Conservation (phyloP, 2,329 filamentous ascomycete species). For the Cadophora sp. region DNA sequence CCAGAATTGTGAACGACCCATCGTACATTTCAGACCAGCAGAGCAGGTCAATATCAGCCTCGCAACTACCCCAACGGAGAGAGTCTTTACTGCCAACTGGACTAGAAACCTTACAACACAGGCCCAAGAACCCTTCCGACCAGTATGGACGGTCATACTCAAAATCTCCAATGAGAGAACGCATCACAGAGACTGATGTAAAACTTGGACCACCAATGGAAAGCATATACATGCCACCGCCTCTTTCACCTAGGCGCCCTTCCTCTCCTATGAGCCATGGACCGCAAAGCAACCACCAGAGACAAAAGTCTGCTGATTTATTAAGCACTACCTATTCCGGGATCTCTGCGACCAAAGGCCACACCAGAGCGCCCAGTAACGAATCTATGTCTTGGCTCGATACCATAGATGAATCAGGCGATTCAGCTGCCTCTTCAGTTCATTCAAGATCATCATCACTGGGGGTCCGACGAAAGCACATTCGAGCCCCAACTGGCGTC, state of each 20-base stretch:
- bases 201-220: slow-evolving; percentile 60
- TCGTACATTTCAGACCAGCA: slow-evolving; percentile 37
- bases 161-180: slow-evolving; percentile 53
- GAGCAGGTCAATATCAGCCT: slow-evolving; percentile 35
- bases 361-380: slow-evolving; percentile 69
- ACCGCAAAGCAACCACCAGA: slow-evolving; percentile 46
- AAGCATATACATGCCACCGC: slow-evolving; percentile 70
- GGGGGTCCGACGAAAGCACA: slow-evolving; percentile 71
- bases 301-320: slow-evolving; percentile 42
- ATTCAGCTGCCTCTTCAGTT: slow-evolving; percentile 78
- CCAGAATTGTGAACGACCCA: slow-evolving; percentile 56
- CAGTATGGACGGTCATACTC: slow-evolving; percentile 60
- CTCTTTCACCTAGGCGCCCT: slow-evolving; percentile 70
- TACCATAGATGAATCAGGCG: slow-evolving; percentile 88
- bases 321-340: slow-evolving; percentile 47
- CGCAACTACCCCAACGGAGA: slow-evolving; percentile 44
- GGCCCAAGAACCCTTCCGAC: slow-evolving; percentile 42
- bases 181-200: slow-evolving; percentile 46
- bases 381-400: slow-evolving; percentile 94
- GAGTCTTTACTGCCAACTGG: slow-evolving; percentile 46
- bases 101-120: slow-evolving; percentile 41
- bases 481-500: slow-evolving; percentile 70
- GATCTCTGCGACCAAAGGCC: slow-evolving; percentile 48
- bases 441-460: slow-evolving; percentile 80
- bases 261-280: slow-evolving; percentile 52